Conservation (phyloP, 192 early-diverging fungal species). For the Podila horticola region DNA sequence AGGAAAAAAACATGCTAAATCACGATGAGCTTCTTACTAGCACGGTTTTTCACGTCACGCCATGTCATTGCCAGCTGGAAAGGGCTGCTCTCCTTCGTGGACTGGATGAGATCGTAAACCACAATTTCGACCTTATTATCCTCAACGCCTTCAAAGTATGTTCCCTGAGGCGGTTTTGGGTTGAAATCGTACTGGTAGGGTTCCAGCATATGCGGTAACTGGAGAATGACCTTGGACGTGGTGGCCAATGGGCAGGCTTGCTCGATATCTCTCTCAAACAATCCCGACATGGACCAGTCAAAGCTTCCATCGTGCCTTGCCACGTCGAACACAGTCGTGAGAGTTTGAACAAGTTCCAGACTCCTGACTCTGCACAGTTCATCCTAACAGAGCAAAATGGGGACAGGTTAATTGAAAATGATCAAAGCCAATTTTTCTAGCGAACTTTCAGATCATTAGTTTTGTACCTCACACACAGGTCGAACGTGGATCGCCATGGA, state of each 20-base stretch:
- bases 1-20: background rate
- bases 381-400: constrained; percentile 33
- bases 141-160: constrained; percentile 15
- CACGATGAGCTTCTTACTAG: constrained; percentile 43
- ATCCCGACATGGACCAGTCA: constrained; percentile 61
- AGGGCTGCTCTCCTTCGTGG: constrained; percentile 3
- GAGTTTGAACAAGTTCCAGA: constrained; percentile 76
- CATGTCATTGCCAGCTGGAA: constrained; percentile 64
- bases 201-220: constrained; percentile 38
- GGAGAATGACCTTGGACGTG: constrained; percentile 52
- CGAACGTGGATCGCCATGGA: constrained; percentile 85
- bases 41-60: constrained; percentile 55
- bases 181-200: constrained; percentile 22
- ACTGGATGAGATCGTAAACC: constrained; percentile 56
- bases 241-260: constrained; percentile 63
- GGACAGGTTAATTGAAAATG: background rate
- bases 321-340: constrained; percentile 86
- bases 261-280: constrained; percentile 59
- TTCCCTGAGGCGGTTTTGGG: constrained; percentile 15
- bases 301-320: constrained; percentile 57
- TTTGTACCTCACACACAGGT: constrained; percentile 56
- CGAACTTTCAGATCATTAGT: too few species aligned
- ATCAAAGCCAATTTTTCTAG: background rate
- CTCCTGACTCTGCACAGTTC: constrained; percentile 54
- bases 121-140: constrained; percentile 40